Conservation (phyloP, 192 early-diverging fungal species). For the Backusella psychrophila region DNA sequence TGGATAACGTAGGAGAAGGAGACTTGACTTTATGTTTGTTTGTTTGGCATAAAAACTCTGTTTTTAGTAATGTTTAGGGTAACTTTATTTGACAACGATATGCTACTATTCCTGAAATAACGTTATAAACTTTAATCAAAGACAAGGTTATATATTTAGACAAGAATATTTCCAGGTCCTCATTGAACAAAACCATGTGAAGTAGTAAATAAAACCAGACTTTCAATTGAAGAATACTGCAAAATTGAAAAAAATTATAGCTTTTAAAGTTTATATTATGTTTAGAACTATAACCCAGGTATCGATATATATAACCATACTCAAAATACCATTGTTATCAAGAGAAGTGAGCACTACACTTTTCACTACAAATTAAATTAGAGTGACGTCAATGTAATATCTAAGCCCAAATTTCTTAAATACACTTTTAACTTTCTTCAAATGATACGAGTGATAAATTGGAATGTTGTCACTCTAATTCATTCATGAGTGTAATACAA, state of each 20-base stretch:
- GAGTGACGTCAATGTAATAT: no score
- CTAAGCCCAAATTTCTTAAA: no score
- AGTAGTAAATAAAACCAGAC: not conserved
- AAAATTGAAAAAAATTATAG: not conserved
- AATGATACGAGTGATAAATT: no score
- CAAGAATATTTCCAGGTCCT: not conserved
- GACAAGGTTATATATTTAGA: not conserved
- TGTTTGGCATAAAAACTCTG: not conserved
- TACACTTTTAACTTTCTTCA: no score
- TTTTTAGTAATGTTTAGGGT: not conserved
- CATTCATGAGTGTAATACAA: no score
- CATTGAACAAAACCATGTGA: not conserved
- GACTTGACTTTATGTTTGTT: not conserved
- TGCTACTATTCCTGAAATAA: not conserved
- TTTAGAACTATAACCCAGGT: no score
- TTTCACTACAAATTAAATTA: no score
- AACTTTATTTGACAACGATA: not conserved
- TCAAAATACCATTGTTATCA: not conserved
- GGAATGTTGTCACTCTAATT: no score
- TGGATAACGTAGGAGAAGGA: not conserved
- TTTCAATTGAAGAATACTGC: not conserved
- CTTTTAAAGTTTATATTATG: not conserved
- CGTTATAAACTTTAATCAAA: not conserved
- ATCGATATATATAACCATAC: not conserved
- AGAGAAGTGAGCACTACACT: no score